Evolutionary conservation across 1,139 yeast genomes (phyloP), one percentile per base, ranked within the genome.

Genomic region (Debaryomyces psychrophilus): DNA sequence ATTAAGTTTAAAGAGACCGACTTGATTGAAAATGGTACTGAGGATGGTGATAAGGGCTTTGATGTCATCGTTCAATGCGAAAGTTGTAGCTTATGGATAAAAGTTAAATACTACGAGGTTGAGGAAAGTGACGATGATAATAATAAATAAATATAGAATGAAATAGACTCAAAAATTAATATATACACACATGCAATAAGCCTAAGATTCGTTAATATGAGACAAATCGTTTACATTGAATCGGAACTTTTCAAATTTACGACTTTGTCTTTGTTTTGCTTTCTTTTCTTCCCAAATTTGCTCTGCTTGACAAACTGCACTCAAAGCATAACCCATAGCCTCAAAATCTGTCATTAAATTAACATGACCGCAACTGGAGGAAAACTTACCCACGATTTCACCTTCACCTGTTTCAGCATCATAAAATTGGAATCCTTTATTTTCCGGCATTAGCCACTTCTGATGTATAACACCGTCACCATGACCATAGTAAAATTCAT

Each of bases 401-500:
- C 80, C 80, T 37, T 54, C 52, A 2, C 72, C 71, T 0, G 71
- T 62, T 11, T 54, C 55, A 7, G 61, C 58, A 48, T 75, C 64
- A 47, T 60, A 71, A 23, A 54, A 55, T 0, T 77, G 69, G 59
- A 85, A 90, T 0, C 95, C 95, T 53, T 76, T 74, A 23, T 71
- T 67, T 56, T 85, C 87, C 0, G 97, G 97, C 82, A 90, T 80
- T 35, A 88, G 66, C 85, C 92, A 85, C 52, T 81, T 81, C 56
- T 85, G 89, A 64, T 88, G 90, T 1, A 90, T 87, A 12, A 90
- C 97, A 28, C 97, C 97, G 60, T 90, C 97, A 6, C 97, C 97
- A 8, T 90, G 90, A 0, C 96, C 96, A 61, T 88, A 90, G 55
- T 78, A 81, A 55, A 89, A 85, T 54, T 87, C 85, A 52, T 79